Conservation (phyloP, 371 early-diverging fungal genomes). For the Mucor mucedo region DNA sequence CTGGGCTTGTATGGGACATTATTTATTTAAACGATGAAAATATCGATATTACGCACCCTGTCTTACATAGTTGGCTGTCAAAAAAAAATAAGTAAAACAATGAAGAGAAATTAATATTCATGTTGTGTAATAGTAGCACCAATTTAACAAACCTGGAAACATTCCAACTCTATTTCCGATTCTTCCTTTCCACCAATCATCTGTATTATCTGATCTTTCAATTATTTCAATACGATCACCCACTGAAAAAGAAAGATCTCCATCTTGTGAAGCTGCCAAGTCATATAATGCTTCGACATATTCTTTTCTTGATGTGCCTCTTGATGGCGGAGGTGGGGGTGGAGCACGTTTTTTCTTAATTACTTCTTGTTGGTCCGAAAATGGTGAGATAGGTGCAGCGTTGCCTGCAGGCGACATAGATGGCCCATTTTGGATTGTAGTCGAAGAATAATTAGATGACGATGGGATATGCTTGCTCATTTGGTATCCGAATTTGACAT, state of each 20-base stretch:
- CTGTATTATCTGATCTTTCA: slow-evolving; percentile 47
- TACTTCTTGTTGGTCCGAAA: slow-evolving; percentile 41
- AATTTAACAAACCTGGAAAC: slow-evolving; percentile 63
- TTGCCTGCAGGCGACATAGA: neutral
- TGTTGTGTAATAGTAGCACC: neutral
- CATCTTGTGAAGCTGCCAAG: slow-evolving; percentile 62
- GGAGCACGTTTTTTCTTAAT: slow-evolving; percentile 38
- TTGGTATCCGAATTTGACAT: too few species aligned
- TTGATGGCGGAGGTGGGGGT: slow-evolving; percentile 31
- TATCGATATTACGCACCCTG: slow-evolving; percentile 3
- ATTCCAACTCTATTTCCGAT: slow-evolving; percentile 59
- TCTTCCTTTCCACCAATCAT: slow-evolving; percentile 79
- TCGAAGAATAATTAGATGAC: too few species aligned
- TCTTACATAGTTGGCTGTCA: slow-evolving; percentile 15
- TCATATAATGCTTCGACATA: slow-evolving; percentile 70
- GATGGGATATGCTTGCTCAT: too few species aligned
- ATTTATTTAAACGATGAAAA: neutral
- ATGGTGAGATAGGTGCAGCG: neutral
- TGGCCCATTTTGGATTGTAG: neutral
- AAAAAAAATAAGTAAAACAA: neutral
- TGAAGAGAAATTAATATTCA: neutral
- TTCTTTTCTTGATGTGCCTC: slow-evolving; percentile 12
- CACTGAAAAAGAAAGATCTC: slow-evolving; percentile 64
- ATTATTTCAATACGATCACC: slow-evolving; percentile 68
- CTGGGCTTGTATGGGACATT: neutral